These are phyloP conservation scores for Penicillium psychrofluorescens DNA, from an alignment of 495 filamentous ascomycete genomes.

Conservation along the genomic window DNA sequence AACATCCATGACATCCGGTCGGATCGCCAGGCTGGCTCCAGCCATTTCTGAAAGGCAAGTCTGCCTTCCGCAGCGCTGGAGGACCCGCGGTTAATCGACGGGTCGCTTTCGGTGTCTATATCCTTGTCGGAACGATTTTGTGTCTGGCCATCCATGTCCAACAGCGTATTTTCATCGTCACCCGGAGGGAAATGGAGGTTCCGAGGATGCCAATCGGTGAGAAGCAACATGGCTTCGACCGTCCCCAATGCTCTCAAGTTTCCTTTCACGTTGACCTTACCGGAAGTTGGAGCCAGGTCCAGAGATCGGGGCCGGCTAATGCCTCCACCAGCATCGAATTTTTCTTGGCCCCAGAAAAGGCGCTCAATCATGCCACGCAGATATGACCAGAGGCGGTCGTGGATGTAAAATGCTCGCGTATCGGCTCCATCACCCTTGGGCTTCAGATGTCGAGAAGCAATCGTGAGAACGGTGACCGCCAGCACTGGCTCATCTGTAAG, in stretches of 20 bases:
- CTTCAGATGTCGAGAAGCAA: constrained; percentile 76
- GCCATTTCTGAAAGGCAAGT: constrained; percentile 81
- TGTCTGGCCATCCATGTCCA: constrained; percentile 42
- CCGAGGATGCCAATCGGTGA: constrained; percentile 95
- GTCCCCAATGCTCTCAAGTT: constrained; percentile 85
- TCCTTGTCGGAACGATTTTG: constrained; percentile 27
- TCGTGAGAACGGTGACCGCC: constrained; percentile 81
- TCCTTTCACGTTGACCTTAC: constrained; percentile 49
- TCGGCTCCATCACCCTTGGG: constrained; percentile 73
- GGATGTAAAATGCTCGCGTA: constrained; percentile 83
- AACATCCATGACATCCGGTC: constrained; percentile 99
- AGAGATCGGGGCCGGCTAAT: constrained; percentile 56
- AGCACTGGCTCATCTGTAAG: constrained; percentile 88
- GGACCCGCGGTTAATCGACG: constrained; percentile 18
- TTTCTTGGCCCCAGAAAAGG: constrained; percentile 91
- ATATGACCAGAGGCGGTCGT: constrained; percentile 94
- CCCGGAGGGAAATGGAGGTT: constrained; percentile 92
- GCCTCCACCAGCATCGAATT: constrained; percentile 82
- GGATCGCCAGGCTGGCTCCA: constrained; percentile 92
- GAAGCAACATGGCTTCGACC: constrained; percentile 83
- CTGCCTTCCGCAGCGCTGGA: constrained; percentile 47
- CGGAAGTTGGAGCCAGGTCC: constrained; percentile 56
- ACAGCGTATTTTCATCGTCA: constrained; percentile 61
- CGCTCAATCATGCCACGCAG: constrained; percentile 89
- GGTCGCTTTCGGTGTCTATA: constrained; percentile 29